Conservation (phyloP, 495 filamentous ascomycete species). For the Podospora comata region DNA sequence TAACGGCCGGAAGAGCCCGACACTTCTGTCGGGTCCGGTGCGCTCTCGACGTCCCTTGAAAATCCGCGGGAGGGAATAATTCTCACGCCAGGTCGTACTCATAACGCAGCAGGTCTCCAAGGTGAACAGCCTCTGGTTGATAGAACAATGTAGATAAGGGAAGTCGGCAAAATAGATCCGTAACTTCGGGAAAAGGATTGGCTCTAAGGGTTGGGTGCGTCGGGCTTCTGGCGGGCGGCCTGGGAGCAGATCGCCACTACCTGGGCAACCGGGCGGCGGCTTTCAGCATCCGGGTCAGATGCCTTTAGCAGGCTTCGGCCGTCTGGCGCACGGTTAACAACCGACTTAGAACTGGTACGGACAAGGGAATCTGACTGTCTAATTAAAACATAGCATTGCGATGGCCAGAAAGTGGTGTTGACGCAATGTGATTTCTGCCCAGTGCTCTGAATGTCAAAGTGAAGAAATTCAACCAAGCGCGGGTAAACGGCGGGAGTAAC, state of each 20-base stretch:
- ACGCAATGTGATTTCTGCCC: too few relatives aligned
- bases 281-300: not conserved
- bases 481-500: too few relatives aligned
- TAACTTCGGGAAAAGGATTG: too few relatives aligned
- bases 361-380: conserved; percentile 13
- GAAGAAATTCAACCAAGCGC: too few relatives aligned
- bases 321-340: too few relatives aligned
- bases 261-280: not conserved
- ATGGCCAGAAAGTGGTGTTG: too few relatives aligned
- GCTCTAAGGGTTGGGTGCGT: not conserved
- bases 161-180: conserved; percentile 61
- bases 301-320: too few relatives aligned
- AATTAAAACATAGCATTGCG: too few relatives aligned
- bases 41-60: conserved; percentile 65
- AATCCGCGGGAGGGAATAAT: conserved; percentile 66
- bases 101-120: conserved; percentile 72
- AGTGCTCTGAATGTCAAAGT: too few relatives aligned
- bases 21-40: conserved; percentile 64
- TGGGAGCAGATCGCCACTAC: not conserved
- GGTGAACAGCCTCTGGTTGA: conserved; percentile 71
- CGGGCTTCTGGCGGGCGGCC: not conserved
- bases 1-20: conserved; percentile 58
- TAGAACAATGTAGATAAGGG: conserved; percentile 71
- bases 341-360: too few relatives aligned
- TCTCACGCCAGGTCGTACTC: conserved; percentile 65